Base-by-base conservation (phyloP, 495 filamentous ascomycete genomes). In the Durotheca rogersii region DNA sequence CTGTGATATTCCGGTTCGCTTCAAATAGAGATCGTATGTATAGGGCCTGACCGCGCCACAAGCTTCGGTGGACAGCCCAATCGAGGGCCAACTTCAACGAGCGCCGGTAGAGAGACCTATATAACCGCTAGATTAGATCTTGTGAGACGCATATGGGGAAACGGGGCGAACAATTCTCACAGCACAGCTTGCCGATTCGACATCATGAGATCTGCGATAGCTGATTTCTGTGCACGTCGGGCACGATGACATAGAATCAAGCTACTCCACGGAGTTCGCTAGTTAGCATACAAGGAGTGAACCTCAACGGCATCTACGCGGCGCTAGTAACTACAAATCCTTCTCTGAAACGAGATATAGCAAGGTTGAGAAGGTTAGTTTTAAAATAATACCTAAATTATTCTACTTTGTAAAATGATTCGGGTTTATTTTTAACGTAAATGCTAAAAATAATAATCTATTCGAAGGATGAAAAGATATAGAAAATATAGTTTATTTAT, bases 1-100 rank as follows among this genome's bases (percentile, higher is more conserved):
- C 90, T 38, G 77, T 81, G 52, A 96, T 77, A 61, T 91, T 72
- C 64, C 82, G 87, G 71, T 99, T 97, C 33, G 89, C 88, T 60
- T 99, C 93, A 65, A 99, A 99, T 7, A 97, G 76, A 12, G 88
- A 89, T 57, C 93, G 85, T 54, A 99, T 93, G 66, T 99, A 97
- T 52, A 96, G 73, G 12, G 94, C 93, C 67, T 96, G 92, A 43
- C 90, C 88, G 52, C 94, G 83, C 91, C 94, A 99, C 54, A 96
- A 69, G 54, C 85, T 79, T 46, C 94, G 82, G 58, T 96, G 87
- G 50, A 96, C 87, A 46, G 87, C 76, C 94, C 93, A 99, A 75
- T 94, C 89, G 56, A 96, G 87, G 11, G 93, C 79, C 48, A 94
- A 82, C 79, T 95, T 97, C 61, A 97, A 72, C 14, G 87, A 89